These are phyloP conservation scores for Anisodus tanguticus DNA, from an alignment of 257 asterid genomes.

Conservation along the genomic window DNA sequence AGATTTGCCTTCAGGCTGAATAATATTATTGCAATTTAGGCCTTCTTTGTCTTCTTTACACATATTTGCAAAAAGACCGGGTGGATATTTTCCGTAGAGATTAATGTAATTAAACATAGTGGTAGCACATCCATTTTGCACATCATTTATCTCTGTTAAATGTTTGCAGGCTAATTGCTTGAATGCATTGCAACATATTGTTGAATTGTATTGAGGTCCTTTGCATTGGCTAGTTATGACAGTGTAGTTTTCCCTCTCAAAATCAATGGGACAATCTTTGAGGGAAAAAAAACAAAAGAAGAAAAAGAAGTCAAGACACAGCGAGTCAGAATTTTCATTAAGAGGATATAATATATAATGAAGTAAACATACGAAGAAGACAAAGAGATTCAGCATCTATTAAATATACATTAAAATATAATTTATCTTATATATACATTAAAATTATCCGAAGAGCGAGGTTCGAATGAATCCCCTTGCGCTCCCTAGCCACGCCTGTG, in stretches of 20 bases:
- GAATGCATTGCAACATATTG: slow-evolving; percentile 64
- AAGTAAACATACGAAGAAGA: background rate
- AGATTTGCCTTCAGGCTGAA: background rate
- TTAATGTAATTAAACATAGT: slow-evolving; percentile 70
- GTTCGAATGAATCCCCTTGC: too few relatives aligned
- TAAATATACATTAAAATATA: too few relatives aligned
- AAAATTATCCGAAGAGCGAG: too few relatives aligned
- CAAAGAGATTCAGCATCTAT: too few relatives aligned
- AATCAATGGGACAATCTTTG: slow-evolving; percentile 69
- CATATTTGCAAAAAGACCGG: slow-evolving; percentile 75
- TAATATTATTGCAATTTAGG: slow-evolving; percentile 48
- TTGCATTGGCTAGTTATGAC: slow-evolving; percentile 86
- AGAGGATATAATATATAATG: background rate
- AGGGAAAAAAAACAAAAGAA: too few relatives aligned
- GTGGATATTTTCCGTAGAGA: slow-evolving; percentile 62
- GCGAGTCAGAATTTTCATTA: background rate
- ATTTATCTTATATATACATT: too few relatives aligned
- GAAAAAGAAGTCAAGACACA: background rate
- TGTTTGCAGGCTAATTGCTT: slow-evolving; percentile 66
- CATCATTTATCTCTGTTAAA: slow-evolving; percentile 55
- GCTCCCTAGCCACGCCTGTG: background rate
- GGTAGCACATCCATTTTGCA: slow-evolving; percentile 60
- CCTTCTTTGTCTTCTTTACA: slow-evolving; percentile 67
- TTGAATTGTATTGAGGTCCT: slow-evolving; percentile 71
- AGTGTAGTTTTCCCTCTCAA: slow-evolving; percentile 76